phyloP scores from a whole-genome alignment of 1,284 basidiomycete species.

The Chalciporus sp. region DNA sequence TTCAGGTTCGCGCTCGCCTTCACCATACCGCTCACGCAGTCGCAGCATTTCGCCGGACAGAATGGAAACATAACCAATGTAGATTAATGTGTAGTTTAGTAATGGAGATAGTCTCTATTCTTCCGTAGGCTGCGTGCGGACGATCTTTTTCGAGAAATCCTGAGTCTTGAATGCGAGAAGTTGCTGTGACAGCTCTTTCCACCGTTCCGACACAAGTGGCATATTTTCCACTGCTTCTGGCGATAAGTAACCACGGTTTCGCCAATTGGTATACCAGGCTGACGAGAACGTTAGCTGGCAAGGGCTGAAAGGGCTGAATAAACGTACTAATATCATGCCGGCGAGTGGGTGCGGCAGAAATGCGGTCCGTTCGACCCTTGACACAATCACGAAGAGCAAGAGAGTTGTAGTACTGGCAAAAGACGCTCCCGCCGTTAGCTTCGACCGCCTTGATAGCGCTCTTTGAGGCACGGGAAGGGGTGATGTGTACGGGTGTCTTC shows the following conservation, averaged over 20 bases:
- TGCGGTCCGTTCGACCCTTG: constrained; percentile 68
- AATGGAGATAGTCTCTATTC: constrained; percentile 18
- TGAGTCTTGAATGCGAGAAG: constrained; percentile 63
- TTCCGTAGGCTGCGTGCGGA: constrained; percentile 9
- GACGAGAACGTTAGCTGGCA: constrained; percentile 3
- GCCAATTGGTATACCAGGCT: constrained; percentile 80
- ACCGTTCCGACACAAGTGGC: constrained; percentile 68
- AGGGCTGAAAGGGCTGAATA: not conserved
- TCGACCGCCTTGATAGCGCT: constrained; percentile 88
- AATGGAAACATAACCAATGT: constrained; percentile 39
- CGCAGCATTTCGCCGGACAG: constrained; percentile 63
- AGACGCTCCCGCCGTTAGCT: constrained; percentile 78
- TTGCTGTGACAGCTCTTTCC: constrained; percentile 64
- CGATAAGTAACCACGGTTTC: constrained; percentile 75
- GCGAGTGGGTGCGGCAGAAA: constrained; percentile 79
- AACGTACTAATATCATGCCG: constrained; percentile 81
- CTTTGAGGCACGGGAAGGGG: constrained; percentile 85
- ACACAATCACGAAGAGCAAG: constrained; percentile 83
- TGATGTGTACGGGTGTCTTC: constrained; percentile 77
- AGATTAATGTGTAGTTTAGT: constrained; percentile 18
- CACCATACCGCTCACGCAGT: constrained; percentile 54
- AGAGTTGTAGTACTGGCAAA: constrained; percentile 92
- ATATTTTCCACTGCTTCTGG: constrained; percentile 56
- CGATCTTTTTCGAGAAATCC: constrained; percentile 50
- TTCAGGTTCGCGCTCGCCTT: constrained; percentile 33